A percentile compares a stretch with the other conserved stretches of the same genome.
Evolutionary conservation across 2,329 filamentous ascomycete species (phyloP).

Genomic region (Coniosporium tulheliwenetii): DNA sequence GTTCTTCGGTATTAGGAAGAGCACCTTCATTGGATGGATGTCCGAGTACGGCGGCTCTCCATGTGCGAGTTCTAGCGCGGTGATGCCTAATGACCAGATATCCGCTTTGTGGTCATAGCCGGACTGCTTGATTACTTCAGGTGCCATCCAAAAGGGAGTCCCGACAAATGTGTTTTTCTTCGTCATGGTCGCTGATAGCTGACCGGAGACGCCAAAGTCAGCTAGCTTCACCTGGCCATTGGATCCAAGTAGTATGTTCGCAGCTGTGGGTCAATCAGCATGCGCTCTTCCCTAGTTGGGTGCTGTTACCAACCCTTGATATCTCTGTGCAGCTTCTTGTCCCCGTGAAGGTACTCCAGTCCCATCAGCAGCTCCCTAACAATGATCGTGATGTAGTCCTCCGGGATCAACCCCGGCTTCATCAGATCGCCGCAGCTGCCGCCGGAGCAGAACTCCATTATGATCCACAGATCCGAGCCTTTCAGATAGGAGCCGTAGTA

Average conservation of each 20-base stretch:
- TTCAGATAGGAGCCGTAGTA: constrained; percentile 97
- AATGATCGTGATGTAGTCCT: constrained; percentile 96
- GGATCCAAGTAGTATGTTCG: constrained; percentile 76
- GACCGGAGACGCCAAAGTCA: constrained; percentile 93
- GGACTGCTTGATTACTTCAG: constrained; percentile 95
- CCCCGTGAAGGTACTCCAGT: constrained; percentile 80
- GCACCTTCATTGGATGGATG: constrained; percentile 95
- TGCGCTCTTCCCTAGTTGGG: background rate
- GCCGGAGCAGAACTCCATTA: constrained; percentile 98
- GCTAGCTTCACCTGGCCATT: constrained; percentile 94
- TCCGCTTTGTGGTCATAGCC: constrained; percentile 97
- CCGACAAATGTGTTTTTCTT: constrained; percentile 99
- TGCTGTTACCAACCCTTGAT: constrained; percentile 59
- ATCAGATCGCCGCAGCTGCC: constrained; percentile 92
- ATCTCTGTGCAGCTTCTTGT: constrained; percentile 92
- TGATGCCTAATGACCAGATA: constrained; percentile 94
- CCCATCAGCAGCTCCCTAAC: constrained; percentile 78
- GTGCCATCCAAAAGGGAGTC: constrained; percentile 98
- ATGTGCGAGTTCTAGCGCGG: constrained; percentile 77
- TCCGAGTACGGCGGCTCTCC: constrained; percentile 91
- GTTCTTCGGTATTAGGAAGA: constrained; percentile 94
- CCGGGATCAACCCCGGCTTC: constrained; percentile 79
- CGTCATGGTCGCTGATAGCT: constrained; percentile 94
- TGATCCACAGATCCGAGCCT: constrained; percentile 93
- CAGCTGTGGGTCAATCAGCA: constrained; percentile 41